A percentile compares a stretch with the other conserved stretches of the same genome.
Conservation (phyloP, 495 filamentous ascomycete species). For the Hypoxylon fuscum region DNA sequence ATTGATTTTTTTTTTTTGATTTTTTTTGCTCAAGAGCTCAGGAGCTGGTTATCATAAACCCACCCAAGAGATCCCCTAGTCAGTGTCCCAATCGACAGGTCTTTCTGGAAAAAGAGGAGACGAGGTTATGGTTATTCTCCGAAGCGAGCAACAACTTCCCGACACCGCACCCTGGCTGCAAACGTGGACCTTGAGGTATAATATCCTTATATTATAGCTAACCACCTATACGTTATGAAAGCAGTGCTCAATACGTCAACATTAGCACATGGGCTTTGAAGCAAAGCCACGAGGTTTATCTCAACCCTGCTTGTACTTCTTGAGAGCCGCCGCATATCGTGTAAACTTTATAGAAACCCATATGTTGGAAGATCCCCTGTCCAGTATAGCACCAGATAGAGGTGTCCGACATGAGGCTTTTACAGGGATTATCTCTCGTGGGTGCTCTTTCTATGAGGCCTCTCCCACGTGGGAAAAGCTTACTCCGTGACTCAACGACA, state of each 20-base stretch:
- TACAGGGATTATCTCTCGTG: conserved; percentile 11
- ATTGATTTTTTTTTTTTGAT: neutral
- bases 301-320: neutral
- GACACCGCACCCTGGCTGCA: conserved; percentile 17
- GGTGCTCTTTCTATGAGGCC: neutral
- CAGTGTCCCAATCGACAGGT: conserved; percentile 29
- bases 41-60: conserved; percentile 11
- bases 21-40: too few relatives aligned
- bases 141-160: conserved; percentile 14
- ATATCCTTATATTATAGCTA: neutral
- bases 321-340: too few relatives aligned
- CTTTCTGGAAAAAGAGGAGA: conserved; percentile 32
- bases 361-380: too few relatives aligned
- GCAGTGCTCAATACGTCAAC: conserved; percentile 6
- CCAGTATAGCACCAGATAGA: neutral
- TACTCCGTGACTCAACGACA: conserved; percentile 11
- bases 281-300: neutral
- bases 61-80: conserved; percentile 18
- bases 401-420: neutral
- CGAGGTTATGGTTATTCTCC: conserved; percentile 34
- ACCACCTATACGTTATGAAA: neutral
- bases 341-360: neutral
- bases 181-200: conserved; percentile 27
- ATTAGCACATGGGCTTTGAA: neutral
- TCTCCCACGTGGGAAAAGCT: conserved; percentile 16